Percentiles rank a stretch among this genome's conserved stretches.
These are phyloP conservation scores for Leptodontidium sp. DNA, from an alignment of 2,329 filamentous ascomycete species.

Conservation along the genomic window DNA sequence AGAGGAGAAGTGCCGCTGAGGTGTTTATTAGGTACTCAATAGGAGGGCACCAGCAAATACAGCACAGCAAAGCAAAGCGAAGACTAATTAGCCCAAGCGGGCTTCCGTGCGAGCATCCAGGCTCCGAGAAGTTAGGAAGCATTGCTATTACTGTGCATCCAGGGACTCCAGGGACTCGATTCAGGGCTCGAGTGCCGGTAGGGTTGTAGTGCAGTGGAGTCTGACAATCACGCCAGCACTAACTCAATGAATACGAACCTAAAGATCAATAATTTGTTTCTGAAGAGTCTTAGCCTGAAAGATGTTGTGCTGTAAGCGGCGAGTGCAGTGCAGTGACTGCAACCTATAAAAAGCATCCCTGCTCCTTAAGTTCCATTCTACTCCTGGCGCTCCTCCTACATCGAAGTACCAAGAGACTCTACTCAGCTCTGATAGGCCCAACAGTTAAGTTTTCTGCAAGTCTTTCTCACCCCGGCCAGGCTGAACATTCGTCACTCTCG, in stretches of 20 bases:
- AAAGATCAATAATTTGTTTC: conserved; percentile 1
- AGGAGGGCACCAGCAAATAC: neutral
- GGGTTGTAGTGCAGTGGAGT: neutral
- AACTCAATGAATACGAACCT: too few relatives aligned
- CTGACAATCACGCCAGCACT: neutral
- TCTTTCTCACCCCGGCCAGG: too few relatives aligned
- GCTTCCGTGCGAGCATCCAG: conserved; percentile 4
- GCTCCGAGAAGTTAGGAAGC: neutral
- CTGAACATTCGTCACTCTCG: neutral
- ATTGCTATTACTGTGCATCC: neutral
- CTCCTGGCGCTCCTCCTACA: too few relatives aligned
- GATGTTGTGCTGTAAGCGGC: neutral
- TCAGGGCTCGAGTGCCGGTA: neutral
- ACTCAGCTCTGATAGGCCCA: too few relatives aligned
- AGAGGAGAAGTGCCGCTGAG: neutral
- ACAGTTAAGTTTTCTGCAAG: too few relatives aligned
- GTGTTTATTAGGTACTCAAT: conserved; percentile 9
- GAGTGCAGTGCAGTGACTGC: neutral
- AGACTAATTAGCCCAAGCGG: neutral
- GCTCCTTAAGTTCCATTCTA: neutral
- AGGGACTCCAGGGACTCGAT: neutral
- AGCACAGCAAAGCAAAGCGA: neutral
- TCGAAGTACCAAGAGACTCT: too few relatives aligned
- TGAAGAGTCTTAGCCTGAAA: neutral
- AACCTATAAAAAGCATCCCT: neutral